Percentiles rank a stretch among this genome's conserved stretches.
These are phyloP conservation scores for Chlamydomonas applanata DNA, from an alignment of 139 green algal species.

Conservation along the genomic window DNA sequence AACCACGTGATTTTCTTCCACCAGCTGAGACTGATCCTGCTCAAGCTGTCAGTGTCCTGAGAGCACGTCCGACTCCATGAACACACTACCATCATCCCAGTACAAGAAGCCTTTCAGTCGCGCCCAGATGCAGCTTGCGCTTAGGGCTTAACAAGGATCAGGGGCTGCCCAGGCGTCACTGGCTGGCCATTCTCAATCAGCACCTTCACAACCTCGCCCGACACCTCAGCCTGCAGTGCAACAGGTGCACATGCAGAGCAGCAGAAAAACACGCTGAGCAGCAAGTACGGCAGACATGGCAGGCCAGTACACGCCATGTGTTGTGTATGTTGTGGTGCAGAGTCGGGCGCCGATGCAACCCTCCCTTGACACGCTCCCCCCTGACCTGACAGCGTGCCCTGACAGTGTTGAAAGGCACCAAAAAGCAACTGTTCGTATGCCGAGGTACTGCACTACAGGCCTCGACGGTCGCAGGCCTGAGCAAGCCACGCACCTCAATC, in stretches of 20 bases:
- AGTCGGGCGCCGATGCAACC: too few relatives aligned
- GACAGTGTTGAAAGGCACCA: too few relatives aligned
- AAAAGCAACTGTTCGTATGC: too few relatives aligned
- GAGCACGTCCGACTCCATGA: neutral
- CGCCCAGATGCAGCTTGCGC: too few relatives aligned
- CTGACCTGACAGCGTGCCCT: too few relatives aligned
- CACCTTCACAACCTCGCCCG: conserved; percentile 73
- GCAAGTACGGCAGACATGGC: neutral
- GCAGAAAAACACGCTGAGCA: neutral
- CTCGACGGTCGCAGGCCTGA: too few relatives aligned
- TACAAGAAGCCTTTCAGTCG: neutral
- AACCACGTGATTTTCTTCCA: too few relatives aligned
- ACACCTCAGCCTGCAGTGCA: conserved; percentile 60
- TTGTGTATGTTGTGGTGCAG: too few relatives aligned
- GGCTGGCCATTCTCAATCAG: conserved; percentile 65
- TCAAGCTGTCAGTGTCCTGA: neutral
- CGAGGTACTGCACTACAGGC: too few relatives aligned
- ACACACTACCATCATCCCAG: neutral
- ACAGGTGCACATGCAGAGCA: neutral
- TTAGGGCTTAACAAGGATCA: conserved; percentile 8
- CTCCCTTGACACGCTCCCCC: too few relatives aligned
- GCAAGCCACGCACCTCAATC: conserved; percentile 85
- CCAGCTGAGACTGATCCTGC: neutral
- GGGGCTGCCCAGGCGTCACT: conserved; percentile 44
- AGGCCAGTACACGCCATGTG: neutral